A percentile compares a stretch with the other conserved stretches of the same genome.
phyloP scores from a whole-genome alignment of 2,329 filamentous ascomycete species.

The Ceratocystis cubensis region DNA sequence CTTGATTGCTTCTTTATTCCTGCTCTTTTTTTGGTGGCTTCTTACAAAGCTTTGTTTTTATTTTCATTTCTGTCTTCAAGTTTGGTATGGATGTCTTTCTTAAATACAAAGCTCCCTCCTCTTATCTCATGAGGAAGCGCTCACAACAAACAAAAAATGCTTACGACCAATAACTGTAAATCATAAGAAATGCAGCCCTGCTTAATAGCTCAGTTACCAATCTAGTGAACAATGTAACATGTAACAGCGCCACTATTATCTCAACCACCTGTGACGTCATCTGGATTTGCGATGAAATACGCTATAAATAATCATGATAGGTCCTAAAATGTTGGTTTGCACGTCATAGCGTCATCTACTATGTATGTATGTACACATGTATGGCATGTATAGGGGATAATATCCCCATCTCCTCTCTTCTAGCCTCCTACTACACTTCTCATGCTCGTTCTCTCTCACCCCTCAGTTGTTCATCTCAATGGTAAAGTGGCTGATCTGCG shows the following conservation, averaged over 20 bases:
- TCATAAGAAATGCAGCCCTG: too few species aligned
- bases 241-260: neutral
- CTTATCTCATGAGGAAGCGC: neutral
- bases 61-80: conserved; percentile 4
- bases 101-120: neutral
- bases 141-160: neutral
- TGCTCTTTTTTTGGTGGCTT: neutral
- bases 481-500: conserved; percentile 59
- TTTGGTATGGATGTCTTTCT: neutral
- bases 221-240: too few species aligned
- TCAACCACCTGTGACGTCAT: neutral
- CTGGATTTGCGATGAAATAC: neutral
- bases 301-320: neutral
- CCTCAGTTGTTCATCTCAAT: conserved; percentile 41
- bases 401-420: neutral
- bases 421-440: neutral
- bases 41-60: neutral
- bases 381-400: neutral
- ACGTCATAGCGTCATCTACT: neutral
- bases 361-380: too few species aligned
- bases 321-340: neutral
- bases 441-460: conserved; percentile 14
- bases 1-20: neutral
- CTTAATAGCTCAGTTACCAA: too few species aligned
- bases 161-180: too few species aligned